phyloP scores from a whole-genome alignment of 73 alveolate species.

The Paramecium tetraurelia region DNA sequence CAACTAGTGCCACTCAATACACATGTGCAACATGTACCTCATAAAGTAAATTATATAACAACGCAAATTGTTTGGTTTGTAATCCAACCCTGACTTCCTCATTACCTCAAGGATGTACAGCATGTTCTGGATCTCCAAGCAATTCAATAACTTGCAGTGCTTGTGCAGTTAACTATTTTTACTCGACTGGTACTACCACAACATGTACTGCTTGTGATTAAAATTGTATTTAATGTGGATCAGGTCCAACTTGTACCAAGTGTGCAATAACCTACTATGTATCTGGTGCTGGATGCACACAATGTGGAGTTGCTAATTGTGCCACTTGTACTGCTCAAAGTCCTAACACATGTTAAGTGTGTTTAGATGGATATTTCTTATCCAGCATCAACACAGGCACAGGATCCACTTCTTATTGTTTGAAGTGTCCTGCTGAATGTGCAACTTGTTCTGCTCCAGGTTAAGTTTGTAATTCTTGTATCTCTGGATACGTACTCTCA shows the following conservation, averaged over 20 bases:
- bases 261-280: neutral
- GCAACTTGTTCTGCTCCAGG: conserved; percentile 43
- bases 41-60: neutral
- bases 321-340: conserved; percentile 1
- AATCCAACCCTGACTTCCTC: neutral
- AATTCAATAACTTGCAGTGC: neutral
- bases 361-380: neutral
- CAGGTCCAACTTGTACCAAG: neutral
- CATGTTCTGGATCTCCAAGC: neutral
- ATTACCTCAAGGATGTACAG: neutral
- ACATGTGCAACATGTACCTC: conserved; percentile 10
- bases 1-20: neutral
- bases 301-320: conserved; percentile 4
- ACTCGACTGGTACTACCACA: neutral
- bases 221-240: neutral
- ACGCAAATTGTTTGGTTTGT: neutral
- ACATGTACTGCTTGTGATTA: neutral
- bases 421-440: neutral
- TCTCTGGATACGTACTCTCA: neutral
- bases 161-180: neutral
- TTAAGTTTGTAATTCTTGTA: neutral
- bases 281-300: neutral
- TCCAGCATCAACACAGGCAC: neutral
- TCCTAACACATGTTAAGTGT: neutral
- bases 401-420: neutral